A percentile compares a stretch with the other conserved stretches of the same genome.
phyloP scores from a whole-genome alignment of 495 filamentous ascomycete genomes.

The Apodospora peruviana region DNA sequence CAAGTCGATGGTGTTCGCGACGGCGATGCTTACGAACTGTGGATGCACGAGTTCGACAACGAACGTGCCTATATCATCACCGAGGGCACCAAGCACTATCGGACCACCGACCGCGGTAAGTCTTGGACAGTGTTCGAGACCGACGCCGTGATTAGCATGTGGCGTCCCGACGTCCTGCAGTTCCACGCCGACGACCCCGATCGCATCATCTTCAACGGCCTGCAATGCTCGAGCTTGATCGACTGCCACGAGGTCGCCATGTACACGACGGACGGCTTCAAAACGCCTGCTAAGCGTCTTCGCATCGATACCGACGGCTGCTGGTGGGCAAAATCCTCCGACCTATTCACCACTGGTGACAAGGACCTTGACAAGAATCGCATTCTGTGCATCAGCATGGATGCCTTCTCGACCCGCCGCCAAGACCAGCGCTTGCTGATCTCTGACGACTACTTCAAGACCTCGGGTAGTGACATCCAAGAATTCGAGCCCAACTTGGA shows the following conservation, averaged over 20 bases:
- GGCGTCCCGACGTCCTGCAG: conserved; percentile 46
- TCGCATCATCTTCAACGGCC: conserved; percentile 75
- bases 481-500: conserved; percentile 71
- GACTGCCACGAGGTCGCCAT: conserved; percentile 53
- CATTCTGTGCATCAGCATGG: conserved; percentile 71
- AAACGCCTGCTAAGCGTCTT: conserved; percentile 54
- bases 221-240: conserved; percentile 53
- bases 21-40: conserved; percentile 53
- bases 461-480: conserved; percentile 43
- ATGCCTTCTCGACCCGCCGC: conserved; percentile 52
- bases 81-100: conserved; percentile 60
- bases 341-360: conserved; percentile 63
- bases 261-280: conserved; percentile 84
- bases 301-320: conserved; percentile 63
- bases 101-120: conserved; percentile 73
- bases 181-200: conserved; percentile 79
- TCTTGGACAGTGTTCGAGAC: conserved; percentile 71
- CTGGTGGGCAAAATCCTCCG: conserved; percentile 73
- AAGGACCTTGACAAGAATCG: conserved; percentile 55
- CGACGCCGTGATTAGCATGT: conserved; percentile 37
- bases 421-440: conserved; percentile 69
- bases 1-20: conserved; percentile 57
- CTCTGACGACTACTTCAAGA: conserved; percentile 71
- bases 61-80: conserved; percentile 75
- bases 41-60: conserved; percentile 70